Base-by-base conservation (phyloP, 2,329 filamentous ascomycete genomes). In the Monilinia laxa region DNA sequence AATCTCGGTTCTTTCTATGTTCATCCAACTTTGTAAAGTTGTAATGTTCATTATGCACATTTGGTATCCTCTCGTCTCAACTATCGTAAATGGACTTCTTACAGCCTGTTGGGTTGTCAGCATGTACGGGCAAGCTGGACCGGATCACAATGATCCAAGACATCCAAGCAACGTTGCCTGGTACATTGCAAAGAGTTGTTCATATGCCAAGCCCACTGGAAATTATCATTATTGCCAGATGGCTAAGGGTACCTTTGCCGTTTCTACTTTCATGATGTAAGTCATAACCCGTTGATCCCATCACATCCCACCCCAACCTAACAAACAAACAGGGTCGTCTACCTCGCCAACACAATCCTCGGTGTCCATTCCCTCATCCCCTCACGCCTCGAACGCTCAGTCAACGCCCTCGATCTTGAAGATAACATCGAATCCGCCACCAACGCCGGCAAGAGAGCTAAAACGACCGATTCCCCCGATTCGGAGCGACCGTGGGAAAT, bases 111-210 rank as follows among this genome's bases (percentile, higher is more conserved):
- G 89, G 80, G 79, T 83, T 54, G 83, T 87, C 72, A 89, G 87
- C 77, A 79, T 89, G 68, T 87, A 88, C 76, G 87, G 89, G 59
- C 90, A 93, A 77, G 86, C 89, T 64, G 87, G 88, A 14, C 88
- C 89, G 40, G 91, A 94, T 78, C 85, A 88, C 74, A 85, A 85
- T 70, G 90, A 94, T 77, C 78, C 85, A 7, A 77, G 81, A 54
- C 84, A 87, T 73, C 84, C 84, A 6, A 87, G 87, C 73, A 81
- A 82, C 35, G 82, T 86, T 35, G 84, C 90, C 9, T 94, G 91
- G 91, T 93, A 93, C 76, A 85, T 93, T 72, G 84, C 84, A 64
- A 87, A 90, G 76, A 86, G 85, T 69, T 94, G 91, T 79, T 80
- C 78, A 64, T 81, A 89, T 49, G 87, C 88, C 2, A 80, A 80